These are phyloP conservation scores for Clonostachys byssicola DNA, from an alignment of 2,329 filamentous ascomycete species.

Conservation along the genomic window DNA sequence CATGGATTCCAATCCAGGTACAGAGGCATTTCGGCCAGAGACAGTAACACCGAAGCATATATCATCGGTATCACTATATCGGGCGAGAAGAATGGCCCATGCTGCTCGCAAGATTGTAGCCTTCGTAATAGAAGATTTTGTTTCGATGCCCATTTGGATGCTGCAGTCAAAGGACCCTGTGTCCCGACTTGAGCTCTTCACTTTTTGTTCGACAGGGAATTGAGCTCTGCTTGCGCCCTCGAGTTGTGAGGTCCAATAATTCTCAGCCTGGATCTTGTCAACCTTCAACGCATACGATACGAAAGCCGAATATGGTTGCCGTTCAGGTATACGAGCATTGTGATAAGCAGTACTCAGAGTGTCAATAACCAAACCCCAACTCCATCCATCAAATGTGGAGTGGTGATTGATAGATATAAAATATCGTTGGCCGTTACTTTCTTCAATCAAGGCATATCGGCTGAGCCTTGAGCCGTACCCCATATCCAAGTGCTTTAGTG, in stretches of 20 bases:
- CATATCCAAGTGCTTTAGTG: neutral
- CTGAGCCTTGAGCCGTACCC: neutral
- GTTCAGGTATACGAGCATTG: neutral
- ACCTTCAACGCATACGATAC: constrained; percentile 3
- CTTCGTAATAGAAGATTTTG: constrained; percentile 5
- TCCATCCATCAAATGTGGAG: constrained; percentile 18
- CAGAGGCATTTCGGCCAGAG: constrained; percentile 10
- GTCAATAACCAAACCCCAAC: constrained; percentile 4
- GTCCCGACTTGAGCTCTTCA: neutral
- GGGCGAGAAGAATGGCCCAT: constrained; percentile 3
- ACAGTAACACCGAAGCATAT: constrained; percentile 11
- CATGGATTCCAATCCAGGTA: constrained; percentile 10
- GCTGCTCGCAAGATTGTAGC: constrained; percentile 8
- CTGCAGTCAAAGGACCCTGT: neutral
- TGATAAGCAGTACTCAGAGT: constrained; percentile 1
- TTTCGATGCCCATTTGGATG: neutral
- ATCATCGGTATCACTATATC: constrained; percentile 8
- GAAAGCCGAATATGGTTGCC: constrained; percentile 2
- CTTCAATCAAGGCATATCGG: constrained; percentile 2
- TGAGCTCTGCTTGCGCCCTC: constrained; percentile 2
- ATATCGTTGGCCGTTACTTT: constrained; percentile 5
- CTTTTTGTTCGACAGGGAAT: constrained; percentile 3
- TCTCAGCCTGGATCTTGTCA: neutral
- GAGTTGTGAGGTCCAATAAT: constrained; percentile 7
- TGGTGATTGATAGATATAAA: constrained; percentile 17